Percentiles rank a stretch among this genome's conserved stretches.
phyloP scores from a whole-genome alignment of 257 asterid species.

The Solanum okadae region DNA sequence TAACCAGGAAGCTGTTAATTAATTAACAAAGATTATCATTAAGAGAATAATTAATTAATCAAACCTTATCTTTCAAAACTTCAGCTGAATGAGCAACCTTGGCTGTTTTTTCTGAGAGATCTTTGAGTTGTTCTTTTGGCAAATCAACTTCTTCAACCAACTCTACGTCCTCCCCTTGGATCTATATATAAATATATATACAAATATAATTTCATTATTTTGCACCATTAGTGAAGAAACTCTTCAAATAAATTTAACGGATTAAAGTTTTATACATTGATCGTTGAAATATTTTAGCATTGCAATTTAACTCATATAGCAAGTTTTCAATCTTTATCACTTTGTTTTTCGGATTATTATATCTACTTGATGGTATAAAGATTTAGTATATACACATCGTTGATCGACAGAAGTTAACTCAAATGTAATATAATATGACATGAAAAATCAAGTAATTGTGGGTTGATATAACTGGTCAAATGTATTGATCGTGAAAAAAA shows the following conservation, averaged over 20 bases:
- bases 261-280: neutral
- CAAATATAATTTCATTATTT: neutral
- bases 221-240: neutral
- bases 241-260: neutral
- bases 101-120: neutral
- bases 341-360: neutral
- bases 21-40: neutral
- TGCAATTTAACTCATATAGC: neutral
- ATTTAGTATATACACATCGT: neutral
- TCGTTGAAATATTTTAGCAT: neutral
- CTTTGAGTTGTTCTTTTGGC: neutral
- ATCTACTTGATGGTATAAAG: neutral
- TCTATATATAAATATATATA: neutral
- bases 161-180: neutral
- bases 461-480: neutral
- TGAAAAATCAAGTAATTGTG: no score
- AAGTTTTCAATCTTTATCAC: neutral
- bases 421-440: neutral
- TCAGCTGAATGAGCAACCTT: neutral
- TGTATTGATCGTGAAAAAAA: neutral
- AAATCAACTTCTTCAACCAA: neutral
- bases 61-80: neutral
- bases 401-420: neutral
- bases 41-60: neutral
- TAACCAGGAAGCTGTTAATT: neutral